Base-by-base conservation (phyloP, 2,329 filamentous ascomycete species). In the Seiridium cupressi region DNA sequence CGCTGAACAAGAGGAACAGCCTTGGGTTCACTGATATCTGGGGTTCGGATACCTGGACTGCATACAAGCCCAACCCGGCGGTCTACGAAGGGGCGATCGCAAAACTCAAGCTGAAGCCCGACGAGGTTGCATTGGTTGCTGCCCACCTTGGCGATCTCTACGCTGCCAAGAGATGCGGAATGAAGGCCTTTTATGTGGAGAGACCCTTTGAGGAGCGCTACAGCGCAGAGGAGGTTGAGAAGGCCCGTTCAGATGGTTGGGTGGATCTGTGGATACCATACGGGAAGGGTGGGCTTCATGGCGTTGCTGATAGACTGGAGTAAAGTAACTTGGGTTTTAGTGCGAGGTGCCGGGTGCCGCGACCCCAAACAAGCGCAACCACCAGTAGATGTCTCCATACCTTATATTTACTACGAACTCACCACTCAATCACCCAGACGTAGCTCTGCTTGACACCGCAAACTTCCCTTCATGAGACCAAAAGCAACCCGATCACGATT, bases 181-280 rank as follows among this genome's bases (percentile, higher is more conserved):
- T 87, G 55, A 76, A 77, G 63, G 84, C 84, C 0, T 76, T 89
- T 10, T 89, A 88, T 69, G 82, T 89, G 10, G 85, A 87, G 68
- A 74, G 86, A 49, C 67, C 72, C 7, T 67, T 73, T 56, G 86
- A 89, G 70, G 86, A 88, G 68, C 73, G 75, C 8, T 82, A 79
- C 76, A 67, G 68, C 11, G 57, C 63, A 31, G 78, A 80, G n/a
- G 63, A 77, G 54, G 70, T 79, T 3, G 72, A 76, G 42, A 72
- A 77, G 62, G 79, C 77, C 26, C 75, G 75, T 55, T 66, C 72
- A 31, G 79, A 79, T 54, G 81, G 77, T 0, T 85, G 81, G 77
- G 84, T 88, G 7, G 85, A 89, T 72, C 72, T 85, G 61, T 85
- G 81, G 82, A 72, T 86, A 11, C 71, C 68, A 35, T 61, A 61